Percentiles rank a stretch among this genome's conserved stretches.
These are phyloP conservation scores for Zasmidium citrigriseum DNA, from an alignment of 2,329 filamentous ascomycete genomes.

Conservation along the genomic window DNA sequence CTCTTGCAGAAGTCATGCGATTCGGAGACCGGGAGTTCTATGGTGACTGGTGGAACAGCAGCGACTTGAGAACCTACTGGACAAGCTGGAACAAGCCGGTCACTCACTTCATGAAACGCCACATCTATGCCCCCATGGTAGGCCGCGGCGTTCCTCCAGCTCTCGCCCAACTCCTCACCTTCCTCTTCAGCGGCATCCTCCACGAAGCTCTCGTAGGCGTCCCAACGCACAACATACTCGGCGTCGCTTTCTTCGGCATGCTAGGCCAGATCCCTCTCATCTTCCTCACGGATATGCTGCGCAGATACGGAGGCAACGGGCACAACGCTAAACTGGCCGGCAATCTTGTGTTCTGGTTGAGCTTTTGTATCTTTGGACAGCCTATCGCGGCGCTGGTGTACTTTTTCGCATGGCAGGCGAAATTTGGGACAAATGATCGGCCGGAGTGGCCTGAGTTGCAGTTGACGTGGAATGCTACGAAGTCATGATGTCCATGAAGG, in stretches of 20 bases:
- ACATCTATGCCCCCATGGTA: slow-evolving; percentile 86
- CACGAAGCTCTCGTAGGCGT: slow-evolving; percentile 93
- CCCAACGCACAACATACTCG: slow-evolving; percentile 73
- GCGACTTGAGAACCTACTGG: slow-evolving; percentile 86
- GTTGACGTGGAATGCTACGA: slow-evolving; percentile 4
- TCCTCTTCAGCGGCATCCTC: slow-evolving; percentile 81
- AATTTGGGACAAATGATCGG: slow-evolving; percentile 65
- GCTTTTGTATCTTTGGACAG: slow-evolving; percentile 93
- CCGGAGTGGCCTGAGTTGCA: slow-evolving; percentile 28
- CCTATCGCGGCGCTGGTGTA: slow-evolving; percentile 90
- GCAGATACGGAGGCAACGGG: slow-evolving; percentile 67
- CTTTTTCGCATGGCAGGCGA: slow-evolving; percentile 98
- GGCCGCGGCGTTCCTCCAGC: slow-evolving; percentile 76
- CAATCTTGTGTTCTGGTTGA: slow-evolving; percentile 95
- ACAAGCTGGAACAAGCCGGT: slow-evolving; percentile 97
- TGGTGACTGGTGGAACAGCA: slow-evolving; percentile 96
- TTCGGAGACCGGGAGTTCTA: slow-evolving; percentile 97
- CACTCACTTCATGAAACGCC: slow-evolving; percentile 92
- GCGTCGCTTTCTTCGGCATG: slow-evolving; percentile 94
- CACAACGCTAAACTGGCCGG: slow-evolving; percentile 77
- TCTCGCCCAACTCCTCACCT: slow-evolving; percentile 76
- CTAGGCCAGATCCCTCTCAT: slow-evolving; percentile 90
- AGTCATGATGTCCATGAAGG: neutral
- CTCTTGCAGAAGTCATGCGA: slow-evolving; percentile 81
- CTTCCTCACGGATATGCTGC: slow-evolving; percentile 72